Evolutionary conservation across 2,329 filamentous ascomycete genomes (phyloP).

Genomic region (Ophiostoma quercus): DNA sequence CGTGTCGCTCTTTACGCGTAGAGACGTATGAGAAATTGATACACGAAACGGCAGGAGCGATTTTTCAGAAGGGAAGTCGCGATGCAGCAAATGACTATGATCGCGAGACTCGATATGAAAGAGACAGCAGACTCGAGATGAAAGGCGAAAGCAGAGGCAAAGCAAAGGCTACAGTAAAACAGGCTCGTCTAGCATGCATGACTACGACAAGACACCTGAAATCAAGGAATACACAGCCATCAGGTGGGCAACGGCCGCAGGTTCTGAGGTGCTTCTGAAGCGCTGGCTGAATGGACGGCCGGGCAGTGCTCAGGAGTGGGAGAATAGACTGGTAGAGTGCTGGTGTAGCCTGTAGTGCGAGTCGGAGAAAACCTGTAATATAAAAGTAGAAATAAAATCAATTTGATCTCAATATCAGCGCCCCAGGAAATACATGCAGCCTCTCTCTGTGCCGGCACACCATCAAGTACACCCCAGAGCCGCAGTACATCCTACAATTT

Average conservation of each 20-base stretch:
- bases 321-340: too few species aligned
- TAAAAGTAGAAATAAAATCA: background rate
- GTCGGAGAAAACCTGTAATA: background rate
- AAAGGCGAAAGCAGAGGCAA: too few species aligned
- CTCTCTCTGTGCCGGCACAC: background rate
- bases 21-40: background rate
- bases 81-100: background rate
- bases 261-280: slow-evolving; percentile 14
- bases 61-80: background rate
- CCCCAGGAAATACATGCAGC: slow-evolving; percentile 14
- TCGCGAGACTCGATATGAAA: background rate
- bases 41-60: background rate
- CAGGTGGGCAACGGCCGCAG: slow-evolving; percentile 12
- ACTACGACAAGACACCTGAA: background rate
- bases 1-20: slow-evolving; percentile 5
- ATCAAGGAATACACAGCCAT: background rate
- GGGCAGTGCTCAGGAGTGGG: background rate
- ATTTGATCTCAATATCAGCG: background rate
- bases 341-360: background rate
- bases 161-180: background rate
- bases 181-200: background rate
- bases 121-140: background rate
- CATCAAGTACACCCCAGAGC: background rate
- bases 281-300: background rate
- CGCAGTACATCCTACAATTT: background rate